Evolutionary conservation across 2,329 filamentous ascomycete species (phyloP), one percentile per base, ranked within the genome.

Genomic region (Sordariomycetes sp.): DNA sequence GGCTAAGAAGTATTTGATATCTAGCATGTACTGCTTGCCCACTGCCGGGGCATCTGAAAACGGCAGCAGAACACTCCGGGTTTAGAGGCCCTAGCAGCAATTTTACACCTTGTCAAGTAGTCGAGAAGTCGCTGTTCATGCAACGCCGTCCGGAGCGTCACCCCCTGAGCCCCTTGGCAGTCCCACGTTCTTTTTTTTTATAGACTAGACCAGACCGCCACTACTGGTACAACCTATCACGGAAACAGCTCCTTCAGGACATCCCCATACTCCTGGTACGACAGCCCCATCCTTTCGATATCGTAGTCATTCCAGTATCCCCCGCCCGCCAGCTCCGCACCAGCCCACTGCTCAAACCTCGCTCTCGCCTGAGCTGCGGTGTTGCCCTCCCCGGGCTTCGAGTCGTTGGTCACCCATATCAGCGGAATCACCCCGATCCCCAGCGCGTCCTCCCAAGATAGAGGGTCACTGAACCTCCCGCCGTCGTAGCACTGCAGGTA

Each of bases 221-320:
- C 28, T 4, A 8, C 28, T 32, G 8, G 4, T 8, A 32, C 8
- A 32, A 32, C 4, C 8, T 8, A 32, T 43, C 35, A 57, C 11
- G 43, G 25, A 74, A 69, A 69, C 0, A 67, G 37, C 8, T 16
- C 61, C 2, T 48, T 61, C 35, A 69, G 58, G 0, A 66, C 68
- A 20, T 62, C 58, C 4, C 67, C 69, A 57, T 72, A 72, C 2
- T 67, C 64, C 14, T 16, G 54, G 55, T 76, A 76, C 1, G 70
- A 72, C 40, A 69, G 62, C 7, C 63, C 63, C 69, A 74, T 75
- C 64, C 74, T 75, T 67, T 76, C 74, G 51, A 76, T 74, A 60
- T 76, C 74, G 59, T 69, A 76, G 60, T 76, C 74, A 53, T 76
- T 76, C 74, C 74, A 76, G 61, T 75, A 76, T 1, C 74, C 74